phyloP scores from a whole-genome alignment of 495 filamentous ascomycete genomes.

The Aspergillus carlsbadensis region DNA sequence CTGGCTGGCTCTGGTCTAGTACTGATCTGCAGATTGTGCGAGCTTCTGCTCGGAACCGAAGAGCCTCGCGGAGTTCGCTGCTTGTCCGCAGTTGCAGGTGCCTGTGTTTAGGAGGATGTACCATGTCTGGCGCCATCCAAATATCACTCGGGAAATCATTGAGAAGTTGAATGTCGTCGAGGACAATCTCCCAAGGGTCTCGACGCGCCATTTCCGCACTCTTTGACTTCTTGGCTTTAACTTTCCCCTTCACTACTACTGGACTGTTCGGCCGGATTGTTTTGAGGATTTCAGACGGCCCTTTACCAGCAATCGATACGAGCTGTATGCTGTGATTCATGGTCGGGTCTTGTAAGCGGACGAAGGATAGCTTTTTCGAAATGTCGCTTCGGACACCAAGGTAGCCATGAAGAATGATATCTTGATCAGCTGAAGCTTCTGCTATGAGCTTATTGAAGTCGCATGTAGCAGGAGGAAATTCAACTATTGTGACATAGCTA shows the following conservation, averaged over 20 bases:
- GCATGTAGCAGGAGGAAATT: constrained; percentile 51
- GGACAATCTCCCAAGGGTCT: constrained; percentile 56
- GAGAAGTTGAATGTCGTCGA: constrained; percentile 63
- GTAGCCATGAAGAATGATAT: constrained; percentile 71
- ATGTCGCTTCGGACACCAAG: constrained; percentile 61
- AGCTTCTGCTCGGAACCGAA: constrained; percentile 56
- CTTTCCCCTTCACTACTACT: constrained; percentile 48
- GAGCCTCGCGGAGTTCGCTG: constrained; percentile 57
- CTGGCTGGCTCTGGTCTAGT: constrained; percentile 41
- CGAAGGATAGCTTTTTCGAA: constrained; percentile 66
- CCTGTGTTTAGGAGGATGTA: constrained; percentile 70
- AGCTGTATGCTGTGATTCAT: constrained; percentile 52
- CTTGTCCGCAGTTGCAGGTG: constrained; percentile 84
- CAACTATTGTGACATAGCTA: constrained; percentile 35
- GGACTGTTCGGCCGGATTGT: constrained; percentile 49
- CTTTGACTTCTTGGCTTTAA: constrained; percentile 45
- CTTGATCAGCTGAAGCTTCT: constrained; percentile 38
- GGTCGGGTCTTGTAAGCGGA: constrained; percentile 54
- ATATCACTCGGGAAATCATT: constrained; percentile 78
- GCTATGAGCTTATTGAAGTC: constrained; percentile 46
- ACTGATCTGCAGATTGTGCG: constrained; percentile 51
- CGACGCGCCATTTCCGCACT: constrained; percentile 22
- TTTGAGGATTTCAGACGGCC: constrained; percentile 47
- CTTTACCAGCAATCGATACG: constrained; percentile 46
- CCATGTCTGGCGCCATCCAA: constrained; percentile 66